Conservation (phyloP, 148 eudicot species). For the Pouteria glomerata region DNA sequence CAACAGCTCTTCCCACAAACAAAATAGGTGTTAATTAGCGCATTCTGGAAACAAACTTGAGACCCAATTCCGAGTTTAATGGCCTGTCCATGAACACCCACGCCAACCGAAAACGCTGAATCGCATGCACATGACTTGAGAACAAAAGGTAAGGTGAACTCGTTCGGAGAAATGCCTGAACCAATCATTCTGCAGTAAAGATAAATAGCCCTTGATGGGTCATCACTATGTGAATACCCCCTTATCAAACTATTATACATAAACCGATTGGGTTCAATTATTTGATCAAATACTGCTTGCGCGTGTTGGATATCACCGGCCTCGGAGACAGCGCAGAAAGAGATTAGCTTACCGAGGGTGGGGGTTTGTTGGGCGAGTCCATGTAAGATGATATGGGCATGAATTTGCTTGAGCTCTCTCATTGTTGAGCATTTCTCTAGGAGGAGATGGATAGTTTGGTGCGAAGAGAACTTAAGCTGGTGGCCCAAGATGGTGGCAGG, state of each 20-base stretch:
- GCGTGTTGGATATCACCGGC: constrained; percentile 27
- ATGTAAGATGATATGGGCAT: constrained; percentile 31
- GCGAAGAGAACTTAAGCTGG: constrained; percentile 7
- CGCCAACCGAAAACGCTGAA: constrained; percentile 12
- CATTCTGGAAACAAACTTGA: constrained; percentile 27
- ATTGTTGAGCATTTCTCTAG: constrained; percentile 28
- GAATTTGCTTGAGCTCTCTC: constrained; percentile 24
- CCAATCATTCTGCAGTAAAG: constrained; percentile 23
- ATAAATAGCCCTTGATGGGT: constrained; percentile 20
- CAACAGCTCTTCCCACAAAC: constrained; percentile 20
- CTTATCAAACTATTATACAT: constrained; percentile 39
- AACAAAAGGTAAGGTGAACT: constrained; percentile 36
- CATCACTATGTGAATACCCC: constrained; percentile 20
- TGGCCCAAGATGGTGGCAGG: neutral
- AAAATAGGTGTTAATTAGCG: constrained; percentile 25
- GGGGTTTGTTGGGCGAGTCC: constrained; percentile 22
- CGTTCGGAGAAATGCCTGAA: constrained; percentile 28
- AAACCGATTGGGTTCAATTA: constrained; percentile 23
- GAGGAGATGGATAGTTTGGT: constrained; percentile 16
- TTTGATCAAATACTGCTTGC: constrained; percentile 23
- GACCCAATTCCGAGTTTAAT: constrained; percentile 28
- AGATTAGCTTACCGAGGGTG: constrained; percentile 23
- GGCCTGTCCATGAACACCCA: constrained; percentile 24
- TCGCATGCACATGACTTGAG: constrained; percentile 29
- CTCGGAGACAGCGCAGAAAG: constrained; percentile 15